Percentiles rank a stretch among this genome's conserved stretches.
phyloP scores from a whole-genome alignment of 106 monocot species.

The Triglochin maritima region DNA sequence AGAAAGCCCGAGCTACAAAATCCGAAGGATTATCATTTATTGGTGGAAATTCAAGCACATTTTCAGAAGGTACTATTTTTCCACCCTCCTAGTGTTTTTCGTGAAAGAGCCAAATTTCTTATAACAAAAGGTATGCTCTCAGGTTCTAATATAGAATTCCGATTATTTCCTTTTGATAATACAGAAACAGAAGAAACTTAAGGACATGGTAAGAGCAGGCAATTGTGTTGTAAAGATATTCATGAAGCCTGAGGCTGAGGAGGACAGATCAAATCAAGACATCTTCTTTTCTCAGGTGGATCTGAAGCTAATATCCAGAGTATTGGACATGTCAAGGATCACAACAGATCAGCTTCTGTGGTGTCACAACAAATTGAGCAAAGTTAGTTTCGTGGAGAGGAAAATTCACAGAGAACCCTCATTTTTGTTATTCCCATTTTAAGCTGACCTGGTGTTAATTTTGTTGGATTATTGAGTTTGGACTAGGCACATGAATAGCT shows the following conservation, averaged over 20 bases:
- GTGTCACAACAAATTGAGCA: constrained; percentile 70
- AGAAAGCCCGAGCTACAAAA: constrained; percentile 42
- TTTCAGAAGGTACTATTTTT: constrained; percentile 36
- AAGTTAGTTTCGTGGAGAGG: constrained; percentile 34
- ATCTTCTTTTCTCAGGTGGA: constrained; percentile 73
- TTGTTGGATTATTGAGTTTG: no score
- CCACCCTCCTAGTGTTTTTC: background rate
- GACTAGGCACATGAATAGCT: no score
- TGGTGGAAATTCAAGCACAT: constrained; percentile 32
- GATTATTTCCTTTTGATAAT: background rate
- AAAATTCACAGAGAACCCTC: constrained; percentile 58
- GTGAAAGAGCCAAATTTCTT: background rate
- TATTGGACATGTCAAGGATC: constrained; percentile 49
- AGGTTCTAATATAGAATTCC: background rate
- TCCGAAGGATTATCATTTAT: constrained; percentile 36
- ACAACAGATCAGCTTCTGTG: constrained; percentile 73
- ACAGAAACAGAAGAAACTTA: constrained; percentile 84
- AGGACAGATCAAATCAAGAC: constrained; percentile 41
- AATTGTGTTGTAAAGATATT: constrained; percentile 64
- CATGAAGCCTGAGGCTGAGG: constrained; percentile 44
- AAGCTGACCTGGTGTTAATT: background rate
- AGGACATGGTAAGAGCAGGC: constrained; percentile 46
- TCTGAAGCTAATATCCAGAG: constrained; percentile 59
- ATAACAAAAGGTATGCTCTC: background rate
- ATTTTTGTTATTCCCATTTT: constrained; percentile 82